Percentiles rank a stretch among this genome's conserved stretches.
Conservation (phyloP, 306 rosid species). For the Malus fusca region DNA sequence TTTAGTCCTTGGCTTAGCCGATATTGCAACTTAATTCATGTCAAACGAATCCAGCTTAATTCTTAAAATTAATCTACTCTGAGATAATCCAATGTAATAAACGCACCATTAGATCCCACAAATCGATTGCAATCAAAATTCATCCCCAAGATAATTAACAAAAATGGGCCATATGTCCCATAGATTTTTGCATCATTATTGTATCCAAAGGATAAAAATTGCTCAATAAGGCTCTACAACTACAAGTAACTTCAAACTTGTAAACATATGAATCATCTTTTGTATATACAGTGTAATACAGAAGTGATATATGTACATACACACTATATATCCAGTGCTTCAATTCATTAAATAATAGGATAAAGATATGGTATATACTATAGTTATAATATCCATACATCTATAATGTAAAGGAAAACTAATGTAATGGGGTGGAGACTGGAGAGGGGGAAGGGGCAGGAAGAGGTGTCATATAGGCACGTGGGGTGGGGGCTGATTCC, state of each 20-base stretch:
- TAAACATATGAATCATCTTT: background rate
- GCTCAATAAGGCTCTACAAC: background rate
- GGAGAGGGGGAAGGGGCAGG: conserved; percentile 17
- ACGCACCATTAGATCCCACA: background rate
- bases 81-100: too few species aligned
- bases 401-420: background rate
- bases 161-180: background rate
- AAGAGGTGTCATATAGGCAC: conserved; percentile 86
- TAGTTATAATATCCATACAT: background rate
- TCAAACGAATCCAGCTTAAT: too few species aligned
- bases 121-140: background rate
- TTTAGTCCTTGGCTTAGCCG: too few species aligned
- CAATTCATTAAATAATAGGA: background rate
- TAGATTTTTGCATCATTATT: background rate
- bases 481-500: conserved; percentile 90
- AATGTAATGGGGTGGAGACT: conserved; percentile 25
- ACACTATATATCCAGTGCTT: background rate
- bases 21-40: too few species aligned
- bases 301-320: background rate
- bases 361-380: background rate
- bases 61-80: too few species aligned
- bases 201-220: background rate
- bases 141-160: background rate
- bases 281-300: background rate
- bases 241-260: background rate